These are phyloP conservation scores for Coemansia sp. DNA, from an alignment of 192 early-diverging fungal species.

Conservation along the genomic window DNA sequence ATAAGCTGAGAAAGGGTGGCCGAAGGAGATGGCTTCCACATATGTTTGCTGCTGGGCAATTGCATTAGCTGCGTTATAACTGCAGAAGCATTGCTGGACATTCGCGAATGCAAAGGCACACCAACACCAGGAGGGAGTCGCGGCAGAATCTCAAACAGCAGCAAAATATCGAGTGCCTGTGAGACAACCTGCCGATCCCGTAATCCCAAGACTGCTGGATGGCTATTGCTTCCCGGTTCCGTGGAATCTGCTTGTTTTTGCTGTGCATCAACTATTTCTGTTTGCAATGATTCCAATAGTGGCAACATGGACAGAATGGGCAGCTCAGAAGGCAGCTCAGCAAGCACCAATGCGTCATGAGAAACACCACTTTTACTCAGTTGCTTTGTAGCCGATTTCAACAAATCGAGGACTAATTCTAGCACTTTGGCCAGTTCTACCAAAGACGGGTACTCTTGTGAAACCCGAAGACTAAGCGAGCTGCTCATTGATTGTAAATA, in stretches of 20 bases:
- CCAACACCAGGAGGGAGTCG: conserved; percentile 66
- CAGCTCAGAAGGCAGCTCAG: conserved; percentile 2
- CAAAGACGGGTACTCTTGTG: conserved; percentile 29
- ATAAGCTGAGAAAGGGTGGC: conserved; percentile 6
- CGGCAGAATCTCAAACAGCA: conserved; percentile 59
- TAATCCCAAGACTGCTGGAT: conserved; percentile 15
- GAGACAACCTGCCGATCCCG: conserved; percentile 37
- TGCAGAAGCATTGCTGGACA: conserved; percentile 49
- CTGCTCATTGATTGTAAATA: neutral
- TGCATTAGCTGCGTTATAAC: conserved; percentile 7
- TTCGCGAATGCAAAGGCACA: conserved; percentile 24
- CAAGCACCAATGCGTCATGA: conserved; percentile 18
- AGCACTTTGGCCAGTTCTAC: conserved; percentile 11
- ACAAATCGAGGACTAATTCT: neutral
- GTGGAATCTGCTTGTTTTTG: too few species aligned
- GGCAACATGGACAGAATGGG: conserved; percentile 12
- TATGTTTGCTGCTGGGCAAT: conserved; percentile 6
- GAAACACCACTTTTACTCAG: conserved; percentile 45
- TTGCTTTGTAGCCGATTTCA: conserved; percentile 20
- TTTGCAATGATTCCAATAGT: conserved; percentile 18
- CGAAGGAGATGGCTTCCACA: neutral
- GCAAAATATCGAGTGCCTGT: conserved; percentile 35
- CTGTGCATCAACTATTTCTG: conserved; percentile 10
- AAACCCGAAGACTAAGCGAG: neutral
- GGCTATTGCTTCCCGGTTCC: neutral